Conservation (phyloP, 2,329 filamentous ascomycete genomes). For the Magnaporthiopsis poae region DNA sequence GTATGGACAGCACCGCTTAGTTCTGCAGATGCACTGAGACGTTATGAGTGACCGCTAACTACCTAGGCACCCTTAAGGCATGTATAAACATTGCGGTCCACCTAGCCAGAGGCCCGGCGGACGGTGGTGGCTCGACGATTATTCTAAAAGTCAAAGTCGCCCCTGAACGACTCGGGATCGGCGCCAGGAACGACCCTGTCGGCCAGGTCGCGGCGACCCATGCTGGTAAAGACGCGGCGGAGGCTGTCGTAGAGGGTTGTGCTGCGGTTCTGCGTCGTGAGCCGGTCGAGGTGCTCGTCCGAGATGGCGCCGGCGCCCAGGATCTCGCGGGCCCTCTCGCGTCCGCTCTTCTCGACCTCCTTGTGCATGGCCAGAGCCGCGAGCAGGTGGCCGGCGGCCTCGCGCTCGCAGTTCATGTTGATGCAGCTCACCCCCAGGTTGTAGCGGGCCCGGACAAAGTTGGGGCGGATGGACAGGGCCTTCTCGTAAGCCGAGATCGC, state of each 20-base stretch:
- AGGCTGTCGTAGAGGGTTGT: constrained; percentile 95
- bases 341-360: constrained; percentile 74
- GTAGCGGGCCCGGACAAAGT: constrained; percentile 94
- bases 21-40: neutral
- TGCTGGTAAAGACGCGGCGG: constrained; percentile 87
- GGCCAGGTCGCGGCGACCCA: constrained; percentile 78
- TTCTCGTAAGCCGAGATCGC: constrained; percentile 95
- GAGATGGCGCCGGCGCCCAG: constrained; percentile 46
- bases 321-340: constrained; percentile 74
- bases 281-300: constrained; percentile 70
- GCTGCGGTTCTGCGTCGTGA: constrained; percentile 91
- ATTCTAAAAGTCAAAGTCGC: constrained; percentile 72
- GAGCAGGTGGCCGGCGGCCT: constrained; percentile 85
- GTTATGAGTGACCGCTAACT: neutral
- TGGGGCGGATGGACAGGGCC: constrained; percentile 78
- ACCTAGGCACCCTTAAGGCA: too few species aligned
- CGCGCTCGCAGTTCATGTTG: constrained; percentile 88
- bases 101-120: neutral
- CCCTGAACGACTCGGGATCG: constrained; percentile 79
- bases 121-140: neutral
- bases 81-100: neutral
- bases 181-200: constrained; percentile 83
- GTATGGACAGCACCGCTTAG: neutral
- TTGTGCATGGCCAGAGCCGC: constrained; percentile 93
- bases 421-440: constrained; percentile 95